Percentiles rank a stretch among this genome's conserved stretches.
These are phyloP conservation scores for Daldinia childiae DNA, from an alignment of 495 filamentous ascomycete species.

Conservation along the genomic window DNA sequence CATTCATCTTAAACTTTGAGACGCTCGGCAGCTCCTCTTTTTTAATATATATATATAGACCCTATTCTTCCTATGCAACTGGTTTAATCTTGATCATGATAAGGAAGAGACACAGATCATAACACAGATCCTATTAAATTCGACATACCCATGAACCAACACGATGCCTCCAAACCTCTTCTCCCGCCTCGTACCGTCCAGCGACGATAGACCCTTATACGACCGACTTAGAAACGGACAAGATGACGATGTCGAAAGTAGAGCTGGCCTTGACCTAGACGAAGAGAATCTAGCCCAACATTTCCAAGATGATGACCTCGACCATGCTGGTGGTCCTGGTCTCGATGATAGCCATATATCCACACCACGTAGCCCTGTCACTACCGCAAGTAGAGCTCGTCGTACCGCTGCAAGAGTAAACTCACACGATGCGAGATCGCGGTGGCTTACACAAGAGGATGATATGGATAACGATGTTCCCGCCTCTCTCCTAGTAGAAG, in stretches of 20 bases:
- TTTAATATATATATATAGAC: not conserved
- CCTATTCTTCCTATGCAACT: not conserved
- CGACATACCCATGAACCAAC: constrained; percentile 32
- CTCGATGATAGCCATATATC: constrained; percentile 72
- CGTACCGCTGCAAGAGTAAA: constrained; percentile 13
- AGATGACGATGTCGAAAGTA: constrained; percentile 75
- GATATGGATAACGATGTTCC: constrained; percentile 93
- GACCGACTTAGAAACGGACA: constrained; percentile 70
- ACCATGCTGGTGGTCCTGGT: constrained; percentile 65
- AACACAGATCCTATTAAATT: not conserved
- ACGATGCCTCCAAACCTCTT: constrained; percentile 80
- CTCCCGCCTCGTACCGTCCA: constrained; percentile 74
- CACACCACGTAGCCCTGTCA: constrained; percentile 59
- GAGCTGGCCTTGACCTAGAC: constrained; percentile 71
- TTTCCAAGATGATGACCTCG: constrained; percentile 77
- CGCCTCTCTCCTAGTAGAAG: constrained; percentile 83
- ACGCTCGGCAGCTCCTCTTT: not conserved
- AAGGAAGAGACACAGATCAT: not conserved
- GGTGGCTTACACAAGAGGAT: constrained; percentile 63
- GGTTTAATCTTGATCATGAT: not conserved
- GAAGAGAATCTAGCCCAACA: constrained; percentile 72
- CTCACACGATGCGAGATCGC: constrained; percentile 35
- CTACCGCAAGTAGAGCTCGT: constrained; percentile 36
- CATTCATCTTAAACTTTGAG: not conserved
- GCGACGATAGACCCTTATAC: constrained; percentile 73